A percentile compares a stretch with the other conserved stretches of the same genome.
phyloP scores from a whole-genome alignment of 1,284 basidiomycete species.

The Fomitopsis palustris region DNA sequence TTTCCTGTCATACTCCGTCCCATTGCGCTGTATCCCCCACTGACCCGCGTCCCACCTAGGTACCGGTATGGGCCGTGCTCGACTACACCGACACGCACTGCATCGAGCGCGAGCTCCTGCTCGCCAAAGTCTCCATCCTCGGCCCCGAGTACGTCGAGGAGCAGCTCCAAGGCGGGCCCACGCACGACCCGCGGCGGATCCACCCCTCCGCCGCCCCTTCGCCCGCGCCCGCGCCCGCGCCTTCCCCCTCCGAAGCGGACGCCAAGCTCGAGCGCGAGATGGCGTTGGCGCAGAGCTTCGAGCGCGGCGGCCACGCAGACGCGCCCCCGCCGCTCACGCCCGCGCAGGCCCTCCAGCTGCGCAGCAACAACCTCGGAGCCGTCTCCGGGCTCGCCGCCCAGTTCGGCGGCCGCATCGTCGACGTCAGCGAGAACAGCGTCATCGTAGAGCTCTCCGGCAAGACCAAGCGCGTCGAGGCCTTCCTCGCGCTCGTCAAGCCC shows the following conservation, averaged over 20 bases:
- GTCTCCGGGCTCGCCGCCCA: conserved; percentile 84
- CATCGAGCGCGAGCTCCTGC: conserved; percentile 34
- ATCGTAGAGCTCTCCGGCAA: conserved; percentile 97
- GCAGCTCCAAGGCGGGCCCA: conserved; percentile 80
- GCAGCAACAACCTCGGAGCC: conserved; percentile 87
- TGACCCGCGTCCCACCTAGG: conserved; percentile 41
- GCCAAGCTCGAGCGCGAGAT: conserved; percentile 67
- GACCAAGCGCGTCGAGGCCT: conserved; percentile 88
- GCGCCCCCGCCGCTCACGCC: conserved; percentile 40
- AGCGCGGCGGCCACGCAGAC: conserved; percentile 38
- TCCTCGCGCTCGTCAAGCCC: conserved; percentile 88
- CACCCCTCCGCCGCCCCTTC: not conserved
- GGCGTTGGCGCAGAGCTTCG: conserved; percentile 72
- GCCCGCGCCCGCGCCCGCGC: too few relatives aligned
- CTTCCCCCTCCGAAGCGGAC: conserved; percentile 24
- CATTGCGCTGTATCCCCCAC: not conserved
- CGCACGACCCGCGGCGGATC: conserved; percentile 61
- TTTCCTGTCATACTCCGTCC: too few relatives aligned
- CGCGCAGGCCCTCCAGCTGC: conserved; percentile 82
- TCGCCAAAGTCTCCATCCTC: conserved; percentile 77
- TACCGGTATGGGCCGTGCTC: conserved; percentile 96
- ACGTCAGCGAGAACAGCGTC: conserved; percentile 90
- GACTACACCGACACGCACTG: conserved; percentile 91
- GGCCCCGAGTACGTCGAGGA: conserved; percentile 97
- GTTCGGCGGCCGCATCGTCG: conserved; percentile 92